Evolutionary conservation across 192 early-diverging fungal species (phyloP).

Genomic region (Chytriomyces sp.): DNA sequence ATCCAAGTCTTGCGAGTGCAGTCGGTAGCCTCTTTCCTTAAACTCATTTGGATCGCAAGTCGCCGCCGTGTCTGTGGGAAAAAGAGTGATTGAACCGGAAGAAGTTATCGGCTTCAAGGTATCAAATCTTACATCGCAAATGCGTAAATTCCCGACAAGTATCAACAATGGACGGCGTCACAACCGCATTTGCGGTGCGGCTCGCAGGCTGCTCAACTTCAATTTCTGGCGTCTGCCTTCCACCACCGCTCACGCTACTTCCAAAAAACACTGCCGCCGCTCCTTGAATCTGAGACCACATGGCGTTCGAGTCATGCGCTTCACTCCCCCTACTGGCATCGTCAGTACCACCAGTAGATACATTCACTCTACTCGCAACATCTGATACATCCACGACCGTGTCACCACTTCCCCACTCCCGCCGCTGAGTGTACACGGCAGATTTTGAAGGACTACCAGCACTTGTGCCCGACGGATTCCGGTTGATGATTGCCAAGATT

Average conservation of each 20-base stretch:
- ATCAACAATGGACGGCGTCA: conserved; percentile 19
- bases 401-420: conserved; percentile 15
- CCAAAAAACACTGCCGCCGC: conserved; percentile 18
- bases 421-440: neutral
- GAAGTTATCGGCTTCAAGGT: neutral
- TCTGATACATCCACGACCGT: conserved; percentile 4
- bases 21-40: conserved; percentile 57
- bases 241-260: neutral
- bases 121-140: conserved; percentile 41
- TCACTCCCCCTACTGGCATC: neutral
- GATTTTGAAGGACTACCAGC: neutral
- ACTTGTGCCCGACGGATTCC: neutral
- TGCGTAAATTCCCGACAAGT: conserved; percentile 51
- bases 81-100: neutral
- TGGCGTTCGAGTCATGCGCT: neutral
- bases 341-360: neutral
- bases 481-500: conserved; percentile 20
- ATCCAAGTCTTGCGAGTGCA: conserved; percentile 62
- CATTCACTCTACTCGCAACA: neutral
- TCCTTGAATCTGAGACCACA: conserved; percentile 8
- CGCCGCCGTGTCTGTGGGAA: conserved; percentile 67
- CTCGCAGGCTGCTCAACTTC: neutral
- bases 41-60: conserved; percentile 87
- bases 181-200: conserved; percentile 1
- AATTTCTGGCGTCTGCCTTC: neutral